These are phyloP conservation scores for Xylaria polymorpha DNA, from an alignment of 2,329 filamentous ascomycete genomes.

Conservation along the genomic window DNA sequence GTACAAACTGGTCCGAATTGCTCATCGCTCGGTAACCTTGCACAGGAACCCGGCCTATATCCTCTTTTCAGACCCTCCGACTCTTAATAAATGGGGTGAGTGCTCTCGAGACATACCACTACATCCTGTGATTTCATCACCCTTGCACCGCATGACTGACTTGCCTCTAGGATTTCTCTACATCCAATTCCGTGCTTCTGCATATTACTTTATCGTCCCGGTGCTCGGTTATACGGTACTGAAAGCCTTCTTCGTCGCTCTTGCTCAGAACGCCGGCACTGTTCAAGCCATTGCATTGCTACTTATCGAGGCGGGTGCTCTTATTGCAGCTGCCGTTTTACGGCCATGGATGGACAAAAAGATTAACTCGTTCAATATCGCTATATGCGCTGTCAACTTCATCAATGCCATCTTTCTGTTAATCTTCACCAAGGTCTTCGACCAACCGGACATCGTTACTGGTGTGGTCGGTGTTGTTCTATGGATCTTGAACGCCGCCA, in stretches of 20 bases:
- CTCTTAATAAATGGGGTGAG: slow-evolving; percentile 86
- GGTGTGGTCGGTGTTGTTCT: slow-evolving; percentile 91
- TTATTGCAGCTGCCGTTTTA: slow-evolving; percentile 82
- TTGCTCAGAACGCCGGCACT: slow-evolving; percentile 76
- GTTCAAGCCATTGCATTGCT: slow-evolving; percentile 86
- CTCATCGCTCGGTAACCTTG: slow-evolving; percentile 86
- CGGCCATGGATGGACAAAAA: slow-evolving; percentile 99
- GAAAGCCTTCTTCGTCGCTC: slow-evolving; percentile 89
- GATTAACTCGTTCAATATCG: slow-evolving; percentile 95
- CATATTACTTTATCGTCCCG: slow-evolving; percentile 94
- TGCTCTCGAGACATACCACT: slow-evolving; percentile 3
- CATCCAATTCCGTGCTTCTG: slow-evolving; percentile 93
- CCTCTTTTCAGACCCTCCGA: slow-evolving; percentile 92
- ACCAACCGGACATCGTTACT: slow-evolving; percentile 82
- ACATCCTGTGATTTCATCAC: background rate
- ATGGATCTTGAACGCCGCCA: slow-evolving; percentile 87
- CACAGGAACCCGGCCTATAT: slow-evolving; percentile 98
- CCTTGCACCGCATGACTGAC: slow-evolving; percentile 4
- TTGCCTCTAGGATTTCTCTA: slow-evolving; percentile 80
- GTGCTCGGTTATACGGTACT: slow-evolving; percentile 81
- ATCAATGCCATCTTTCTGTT: slow-evolving; percentile 89
- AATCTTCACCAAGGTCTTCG: slow-evolving; percentile 88
- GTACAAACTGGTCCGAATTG: slow-evolving; percentile 88
- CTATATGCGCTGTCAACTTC: slow-evolving; percentile 90
- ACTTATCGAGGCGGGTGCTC: slow-evolving; percentile 80